Base-by-base conservation (phyloP, 1,284 basidiomycete genomes). In the Malassezia restricta region DNA sequence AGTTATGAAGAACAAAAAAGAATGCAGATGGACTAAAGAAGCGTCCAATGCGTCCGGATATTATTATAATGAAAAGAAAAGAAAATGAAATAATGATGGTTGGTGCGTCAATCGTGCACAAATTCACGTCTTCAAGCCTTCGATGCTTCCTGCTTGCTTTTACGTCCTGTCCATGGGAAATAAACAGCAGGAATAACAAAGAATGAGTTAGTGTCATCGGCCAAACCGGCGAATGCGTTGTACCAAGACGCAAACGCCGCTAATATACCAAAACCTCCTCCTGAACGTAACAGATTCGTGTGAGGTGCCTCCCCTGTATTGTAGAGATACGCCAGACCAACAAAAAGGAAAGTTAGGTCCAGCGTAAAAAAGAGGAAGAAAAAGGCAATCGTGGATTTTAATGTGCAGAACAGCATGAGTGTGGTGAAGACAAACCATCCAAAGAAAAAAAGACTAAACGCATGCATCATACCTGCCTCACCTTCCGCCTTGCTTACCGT, bases 291-390 rank as follows among this genome's bases (percentile, higher is more conserved):
- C 7, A 43, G n/a, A 8, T 15, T n/a, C 8, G 24, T 30, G 14
- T 47, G 40, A 3, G 30, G 56, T 49, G 3, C 54, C 37, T 27
- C 61, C 59, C 5, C 59, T 35, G 40, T 64, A 40, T 63, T 58
- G 27, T 11, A 24, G 20, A 68, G 49, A 41, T 65, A 61, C 20
- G 57, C 51, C 29, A 73, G 60, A 55, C 59, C 76, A 44, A 64
- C 61, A 1, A 77, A 56, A 47, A 76, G 65, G 72, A 79, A 79
- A 8, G 77, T 78, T 33, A 79, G 58, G 29, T 81, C 78, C 5
- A 94, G 79, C 76, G 81, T 81, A 71, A 80, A 78, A 76, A 95
- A 85, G 28, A 92, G 78, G 3, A 77, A 65, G 40, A 82, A 63
- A 32, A 72, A 56, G 17, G 57, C 66, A 14, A 67, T 57, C 8